Evolutionary conservation across 2,329 filamentous ascomycete species (phyloP).

Genomic region (Cercospora sesami): DNA sequence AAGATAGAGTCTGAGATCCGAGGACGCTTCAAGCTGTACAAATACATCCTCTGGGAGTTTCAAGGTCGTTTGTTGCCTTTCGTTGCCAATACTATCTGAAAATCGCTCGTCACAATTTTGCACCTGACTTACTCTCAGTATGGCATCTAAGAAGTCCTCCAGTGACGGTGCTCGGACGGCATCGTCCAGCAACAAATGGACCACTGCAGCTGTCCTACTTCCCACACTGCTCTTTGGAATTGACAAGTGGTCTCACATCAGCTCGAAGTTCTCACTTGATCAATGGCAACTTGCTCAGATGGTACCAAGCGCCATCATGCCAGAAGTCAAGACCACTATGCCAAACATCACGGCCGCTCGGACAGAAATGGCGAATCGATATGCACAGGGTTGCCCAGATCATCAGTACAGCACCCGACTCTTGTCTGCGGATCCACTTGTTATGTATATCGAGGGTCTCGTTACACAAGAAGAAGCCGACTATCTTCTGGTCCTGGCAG

Average conservation of each 20-base stretch:
- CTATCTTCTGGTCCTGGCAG: not conserved
- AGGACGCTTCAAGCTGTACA: not conserved
- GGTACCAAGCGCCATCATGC: not conserved
- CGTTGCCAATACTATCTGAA: not conserved
- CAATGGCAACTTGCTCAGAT: not conserved
- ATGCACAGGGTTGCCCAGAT: constrained; percentile 5
- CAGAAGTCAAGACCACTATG: not conserved
- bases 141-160: not conserved
- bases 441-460: not conserved
- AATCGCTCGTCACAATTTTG: not conserved
- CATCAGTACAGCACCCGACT: not conserved
- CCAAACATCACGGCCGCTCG: not conserved
- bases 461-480: not conserved
- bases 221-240: not conserved
- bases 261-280: not conserved
- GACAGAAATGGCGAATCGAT: constrained; percentile 4
- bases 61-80: not conserved
- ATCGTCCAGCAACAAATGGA: not conserved
- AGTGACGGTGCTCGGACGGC: not conserved
- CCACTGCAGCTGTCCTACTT: not conserved
- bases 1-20: not conserved
- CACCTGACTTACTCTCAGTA: not conserved
- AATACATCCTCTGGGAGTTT: not conserved
- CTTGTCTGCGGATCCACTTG: not conserved
- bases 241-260: not conserved